Evolutionary conservation across 192 early-diverging fungal genomes (phyloP).

Genomic region (Dissophora globulifera): DNA sequence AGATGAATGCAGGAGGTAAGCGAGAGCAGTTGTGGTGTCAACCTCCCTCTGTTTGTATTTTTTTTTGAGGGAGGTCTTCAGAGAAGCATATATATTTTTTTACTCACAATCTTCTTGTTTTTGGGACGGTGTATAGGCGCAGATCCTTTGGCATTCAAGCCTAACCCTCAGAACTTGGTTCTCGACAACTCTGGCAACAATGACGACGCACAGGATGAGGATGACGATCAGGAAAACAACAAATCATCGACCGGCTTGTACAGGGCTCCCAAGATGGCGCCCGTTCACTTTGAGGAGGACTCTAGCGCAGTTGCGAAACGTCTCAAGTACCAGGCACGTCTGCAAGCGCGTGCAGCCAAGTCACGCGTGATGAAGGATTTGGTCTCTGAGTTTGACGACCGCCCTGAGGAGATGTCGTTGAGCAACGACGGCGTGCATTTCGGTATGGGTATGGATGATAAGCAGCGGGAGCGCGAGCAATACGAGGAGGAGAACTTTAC

Average conservation of each 20-base stretch:
- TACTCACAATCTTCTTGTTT: no score
- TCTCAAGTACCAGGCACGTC: slow-evolving; percentile 69
- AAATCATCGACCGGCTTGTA: slow-evolving; percentile 74
- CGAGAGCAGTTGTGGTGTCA: no score
- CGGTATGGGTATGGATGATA: slow-evolving; percentile 66
- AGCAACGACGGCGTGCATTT: slow-evolving; percentile 77
- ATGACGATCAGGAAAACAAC: slow-evolving; percentile 55
- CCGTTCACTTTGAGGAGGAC: slow-evolving; percentile 87
- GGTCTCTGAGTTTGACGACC: slow-evolving; percentile 83
- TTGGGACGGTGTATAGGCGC: slow-evolving; percentile 39
- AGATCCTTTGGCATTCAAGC: slow-evolving; percentile 92
- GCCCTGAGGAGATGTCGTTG: slow-evolving; percentile 80
- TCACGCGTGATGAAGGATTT: slow-evolving; percentile 90
- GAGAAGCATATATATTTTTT: slow-evolving; percentile 12
- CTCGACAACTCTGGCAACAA: slow-evolving; percentile 54
- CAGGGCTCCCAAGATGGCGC: slow-evolving; percentile 84
- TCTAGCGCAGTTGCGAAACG: slow-evolving; percentile 62
- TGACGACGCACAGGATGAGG: slow-evolving; percentile 15
- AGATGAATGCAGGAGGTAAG: slow-evolving; percentile 30
- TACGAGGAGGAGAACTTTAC: slow-evolving; percentile 94
- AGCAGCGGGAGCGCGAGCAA: slow-evolving; percentile 67
- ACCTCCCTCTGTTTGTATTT: no score
- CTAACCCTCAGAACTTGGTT: slow-evolving; percentile 80
- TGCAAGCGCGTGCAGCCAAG: slow-evolving; percentile 75
- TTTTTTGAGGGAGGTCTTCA: no score